Base-by-base conservation (phyloP, 2,329 filamentous ascomycete species). In the Penicillium capsulatum region DNA sequence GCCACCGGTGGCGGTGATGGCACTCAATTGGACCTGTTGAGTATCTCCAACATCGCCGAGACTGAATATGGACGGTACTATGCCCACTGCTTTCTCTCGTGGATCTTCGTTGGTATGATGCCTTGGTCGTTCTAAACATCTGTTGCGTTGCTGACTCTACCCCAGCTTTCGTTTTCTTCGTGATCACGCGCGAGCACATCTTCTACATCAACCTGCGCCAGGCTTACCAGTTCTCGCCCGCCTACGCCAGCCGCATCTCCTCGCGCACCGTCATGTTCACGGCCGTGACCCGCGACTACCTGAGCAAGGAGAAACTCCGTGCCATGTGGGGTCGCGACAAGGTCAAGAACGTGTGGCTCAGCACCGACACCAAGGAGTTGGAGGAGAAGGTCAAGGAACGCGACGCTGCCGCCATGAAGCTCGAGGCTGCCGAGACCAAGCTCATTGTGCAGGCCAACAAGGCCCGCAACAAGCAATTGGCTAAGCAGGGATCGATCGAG, bases 201-300 rank as follows among this genome's bases (percentile, higher is more conserved):
- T 95, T 83, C 75, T 94, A 87, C 66, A 84, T 96, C 71, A 94
- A 94, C 58, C 69, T 97, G 36, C 85, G 90, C 48, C 91, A 97
- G 67, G 91, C 91, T 0, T 96, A 94, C 67, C 79, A 94, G 28
- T 77, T 94, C 39, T 90, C 88, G 8, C 88, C 89, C 8, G 73
- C 86, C 33, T 94, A 94, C 61, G 78, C 88, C 37, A 84, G 83
- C 57, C 85, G 90, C 41, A 81, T 96, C 31, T 96, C 91, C 2
- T 91, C 90, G 2, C 81, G 88, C 38, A 96, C 90, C 1, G 85
- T 97, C 1, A 79, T 98, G 9, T 89, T 95, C 64, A 84, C 88
- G 2, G 84, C 86, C 2, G 88, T 96, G 1, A 91, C 91, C 2
- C 69, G 80, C 14, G 71, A 80, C 6, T 94, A 94, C 49, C 77